Conservation (phyloP, 2,329 filamentous ascomycete genomes). For the Scedosporium dehoogii region DNA sequence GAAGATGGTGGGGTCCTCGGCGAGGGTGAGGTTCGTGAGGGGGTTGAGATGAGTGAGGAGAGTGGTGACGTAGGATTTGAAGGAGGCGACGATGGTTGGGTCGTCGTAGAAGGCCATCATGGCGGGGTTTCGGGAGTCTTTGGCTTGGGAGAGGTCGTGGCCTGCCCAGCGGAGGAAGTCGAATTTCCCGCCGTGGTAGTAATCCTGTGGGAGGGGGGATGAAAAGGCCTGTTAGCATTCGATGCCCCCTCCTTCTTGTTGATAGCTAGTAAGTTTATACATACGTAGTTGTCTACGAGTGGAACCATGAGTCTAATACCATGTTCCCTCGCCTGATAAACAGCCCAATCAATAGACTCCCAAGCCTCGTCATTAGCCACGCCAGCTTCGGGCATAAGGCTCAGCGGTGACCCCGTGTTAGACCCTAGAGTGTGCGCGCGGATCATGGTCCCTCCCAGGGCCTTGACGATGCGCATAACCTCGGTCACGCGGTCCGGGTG, state of each 20-base stretch:
- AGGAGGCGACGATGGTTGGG: slow-evolving; percentile 26
- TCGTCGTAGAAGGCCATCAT: slow-evolving; percentile 38
- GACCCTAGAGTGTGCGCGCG: slow-evolving; percentile 35
- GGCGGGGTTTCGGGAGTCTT: slow-evolving; percentile 24
- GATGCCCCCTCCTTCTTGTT: not conserved
- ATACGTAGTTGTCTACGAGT: slow-evolving; percentile 34
- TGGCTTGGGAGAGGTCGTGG: slow-evolving; percentile 14
- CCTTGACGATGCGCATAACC: slow-evolving; percentile 31
- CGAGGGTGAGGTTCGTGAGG: slow-evolving; percentile 34
- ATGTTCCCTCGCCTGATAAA: slow-evolving; percentile 33
- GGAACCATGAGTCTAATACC: slow-evolving; percentile 34
- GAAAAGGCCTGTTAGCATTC: not conserved
- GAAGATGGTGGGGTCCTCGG: slow-evolving; percentile 38
- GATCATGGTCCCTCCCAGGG: slow-evolving; percentile 34
- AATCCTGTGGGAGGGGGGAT: slow-evolving; percentile 21
- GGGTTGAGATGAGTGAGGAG: slow-evolving; percentile 35
- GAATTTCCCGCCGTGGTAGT: slow-evolving; percentile 41
- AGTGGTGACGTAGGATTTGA: slow-evolving; percentile 34
- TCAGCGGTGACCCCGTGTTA: slow-evolving; percentile 36
- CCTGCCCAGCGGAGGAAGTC: slow-evolving; percentile 36
- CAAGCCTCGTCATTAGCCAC: slow-evolving; percentile 33
- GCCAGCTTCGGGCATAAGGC: slow-evolving; percentile 28
- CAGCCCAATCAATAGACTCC: slow-evolving; percentile 35
- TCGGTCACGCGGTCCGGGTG: slow-evolving; percentile 34
- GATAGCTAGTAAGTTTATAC: slow-evolving; percentile 2